Conservation (phyloP, 176 grass and related monocot species). For the Olyra latifolia region DNA sequence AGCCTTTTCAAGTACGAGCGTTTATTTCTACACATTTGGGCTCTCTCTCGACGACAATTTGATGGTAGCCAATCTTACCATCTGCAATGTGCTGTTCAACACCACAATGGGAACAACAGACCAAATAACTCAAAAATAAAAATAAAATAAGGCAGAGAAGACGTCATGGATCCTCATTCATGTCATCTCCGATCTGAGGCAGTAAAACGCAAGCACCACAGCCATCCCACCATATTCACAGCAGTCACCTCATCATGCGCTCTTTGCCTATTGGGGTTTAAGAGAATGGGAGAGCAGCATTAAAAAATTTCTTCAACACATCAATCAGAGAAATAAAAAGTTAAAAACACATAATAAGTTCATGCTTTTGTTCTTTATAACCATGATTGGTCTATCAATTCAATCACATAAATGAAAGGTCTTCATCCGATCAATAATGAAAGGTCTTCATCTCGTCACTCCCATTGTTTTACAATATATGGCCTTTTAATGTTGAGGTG, state of each 20-base stretch:
- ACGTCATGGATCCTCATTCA: conserved; percentile 16
- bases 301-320: neutral
- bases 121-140: conserved; percentile 40
- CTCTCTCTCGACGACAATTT: conserved; percentile 20
- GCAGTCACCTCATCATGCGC: conserved; percentile 32
- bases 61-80: conserved; percentile 29
- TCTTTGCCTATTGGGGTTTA: conserved; percentile 41
- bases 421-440: neutral
- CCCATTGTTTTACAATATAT: neutral
- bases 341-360: neutral
- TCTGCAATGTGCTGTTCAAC: conserved; percentile 36
- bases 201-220: conserved; percentile 14
- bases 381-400: neutral
- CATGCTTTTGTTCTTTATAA: neutral
- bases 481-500: neutral
- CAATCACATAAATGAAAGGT: neutral
- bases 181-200: conserved; percentile 9
- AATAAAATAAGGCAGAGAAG: conserved; percentile 37
- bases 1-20: conserved; percentile 27
- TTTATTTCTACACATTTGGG: conserved; percentile 43
- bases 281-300: neutral
- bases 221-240: conserved; percentile 41
- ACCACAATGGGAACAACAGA: conserved; percentile 34
- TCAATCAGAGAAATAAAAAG: neutral
- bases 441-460: neutral